These are phyloP conservation scores for Tetrastigma voinierianum DNA, from an alignment of 164 flowering plant species.

Conservation along the genomic window DNA sequence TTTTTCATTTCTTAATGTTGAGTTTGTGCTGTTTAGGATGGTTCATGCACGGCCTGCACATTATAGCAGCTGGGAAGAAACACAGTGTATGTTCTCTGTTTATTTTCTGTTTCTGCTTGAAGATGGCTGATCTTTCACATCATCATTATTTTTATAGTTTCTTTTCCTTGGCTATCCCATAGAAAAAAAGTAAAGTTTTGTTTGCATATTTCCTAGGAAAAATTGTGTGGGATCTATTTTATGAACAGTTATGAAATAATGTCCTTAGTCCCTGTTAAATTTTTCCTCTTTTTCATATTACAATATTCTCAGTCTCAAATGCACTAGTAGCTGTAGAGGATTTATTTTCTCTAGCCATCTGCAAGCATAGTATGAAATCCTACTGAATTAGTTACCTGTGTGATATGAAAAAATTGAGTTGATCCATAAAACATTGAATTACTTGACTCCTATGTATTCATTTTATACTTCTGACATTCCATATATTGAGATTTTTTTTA, in stretches of 20 bases:
- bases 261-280: too few relatives aligned
- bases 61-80: constrained; percentile 94
- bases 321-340: too few relatives aligned
- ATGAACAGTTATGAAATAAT: too few relatives aligned
- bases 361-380: not conserved
- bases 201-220: not conserved
- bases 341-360: not conserved
- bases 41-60: constrained; percentile 98
- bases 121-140: not conserved
- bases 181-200: constrained; percentile 4
- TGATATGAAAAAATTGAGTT: too few relatives aligned
- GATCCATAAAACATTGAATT: too few relatives aligned
- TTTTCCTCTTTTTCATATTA: too few relatives aligned
- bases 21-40: constrained; percentile 54
- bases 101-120: not conserved
- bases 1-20: too few relatives aligned
- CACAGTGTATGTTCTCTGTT: constrained; percentile 52
- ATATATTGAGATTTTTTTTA: too few relatives aligned
- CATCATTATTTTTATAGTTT: not conserved
- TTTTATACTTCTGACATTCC: too few relatives aligned
- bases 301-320: too few relatives aligned
- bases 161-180: not conserved
- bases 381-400: not conserved
- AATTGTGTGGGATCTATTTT: too few relatives aligned
- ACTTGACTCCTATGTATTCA: too few relatives aligned